A percentile compares a stretch with the other conserved stretches of the same genome.
These are phyloP conservation scores for Debaryomyces subglobosus DNA, from an alignment of 1,139 yeast species.

Conservation along the genomic window DNA sequence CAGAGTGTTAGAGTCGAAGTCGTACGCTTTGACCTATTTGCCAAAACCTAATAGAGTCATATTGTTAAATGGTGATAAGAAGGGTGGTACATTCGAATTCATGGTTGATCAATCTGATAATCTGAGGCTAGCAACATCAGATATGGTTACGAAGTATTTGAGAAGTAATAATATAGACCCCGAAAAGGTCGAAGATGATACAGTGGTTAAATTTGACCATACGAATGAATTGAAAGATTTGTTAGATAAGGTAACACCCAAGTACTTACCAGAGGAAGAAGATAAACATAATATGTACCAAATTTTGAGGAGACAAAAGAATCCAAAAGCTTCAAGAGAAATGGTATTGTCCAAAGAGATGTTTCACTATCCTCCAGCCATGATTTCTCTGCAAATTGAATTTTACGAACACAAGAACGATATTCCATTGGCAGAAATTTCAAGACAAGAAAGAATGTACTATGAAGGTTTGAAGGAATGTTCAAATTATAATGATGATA, in stretches of 20 bases:
- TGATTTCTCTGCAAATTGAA: conserved; percentile 22
- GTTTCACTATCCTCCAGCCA: conserved; percentile 25
- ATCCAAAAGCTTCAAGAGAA: conserved; percentile 20
- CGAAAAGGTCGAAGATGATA: conserved; percentile 15
- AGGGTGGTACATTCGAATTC: conserved; percentile 37
- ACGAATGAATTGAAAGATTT: conserved; percentile 22
- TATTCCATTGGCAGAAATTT: conserved; percentile 10
- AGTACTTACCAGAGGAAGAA: conserved; percentile 21
- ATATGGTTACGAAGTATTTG: conserved; percentile 25
- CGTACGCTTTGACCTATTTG: conserved; percentile 31
- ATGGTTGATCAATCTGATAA: conserved; percentile 25
- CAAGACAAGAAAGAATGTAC: conserved; percentile 26
- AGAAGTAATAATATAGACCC: conserved; percentile 13
- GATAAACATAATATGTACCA: conserved; percentile 29
- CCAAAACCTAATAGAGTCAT: conserved; percentile 36
- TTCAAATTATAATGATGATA: conserved; percentile 19
- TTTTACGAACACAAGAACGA: conserved; percentile 18
- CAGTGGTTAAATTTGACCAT: conserved; percentile 24
- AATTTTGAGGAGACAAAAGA: conserved; percentile 18
- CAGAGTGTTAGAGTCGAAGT: conserved; percentile 32
- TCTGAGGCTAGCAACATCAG: conserved; percentile 25
- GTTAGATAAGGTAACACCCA: conserved; percentile 22
- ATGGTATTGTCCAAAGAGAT: conserved; percentile 22
- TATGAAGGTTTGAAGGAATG: conserved; percentile 29
- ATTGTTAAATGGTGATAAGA: conserved; percentile 24